Conservation (phyloP, 305 asterid species). For the Fraxinus baroniana region DNA sequence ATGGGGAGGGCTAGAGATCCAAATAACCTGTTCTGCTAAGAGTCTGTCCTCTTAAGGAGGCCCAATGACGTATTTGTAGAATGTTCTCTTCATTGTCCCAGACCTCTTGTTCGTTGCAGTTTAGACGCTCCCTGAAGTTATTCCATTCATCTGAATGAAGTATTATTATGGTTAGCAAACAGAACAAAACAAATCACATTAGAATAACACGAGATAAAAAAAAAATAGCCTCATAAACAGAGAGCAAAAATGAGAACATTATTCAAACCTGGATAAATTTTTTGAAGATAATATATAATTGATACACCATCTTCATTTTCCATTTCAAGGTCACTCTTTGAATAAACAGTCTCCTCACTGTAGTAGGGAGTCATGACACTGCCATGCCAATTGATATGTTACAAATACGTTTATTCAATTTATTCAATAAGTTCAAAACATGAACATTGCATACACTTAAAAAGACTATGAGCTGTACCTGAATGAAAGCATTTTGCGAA, state of each 20-base stretch:
- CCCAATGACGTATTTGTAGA: constrained; percentile 98
- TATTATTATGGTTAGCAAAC: constrained; percentile 17
- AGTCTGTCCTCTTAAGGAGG: constrained; percentile 98
- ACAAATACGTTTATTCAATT: neutral
- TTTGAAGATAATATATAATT: constrained; percentile 79
- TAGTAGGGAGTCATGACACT: constrained; percentile 98
- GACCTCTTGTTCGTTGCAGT: constrained; percentile 66
- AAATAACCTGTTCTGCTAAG: constrained; percentile 85
- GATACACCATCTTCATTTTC: constrained; percentile 99
- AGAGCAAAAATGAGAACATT: constrained; percentile 26
- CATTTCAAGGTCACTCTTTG: constrained; percentile 95
- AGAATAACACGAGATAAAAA: constrained; percentile 11
- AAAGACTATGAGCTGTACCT: constrained; percentile 50
- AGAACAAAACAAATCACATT: constrained; percentile 13
- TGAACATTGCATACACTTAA: constrained; percentile 8
- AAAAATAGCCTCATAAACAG: constrained; percentile 16
- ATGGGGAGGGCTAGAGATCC: neutral
- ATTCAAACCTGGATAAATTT: constrained; percentile 88
- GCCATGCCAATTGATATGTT: constrained; percentile 42
- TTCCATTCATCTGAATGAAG: constrained; percentile 87
- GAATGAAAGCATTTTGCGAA: constrained; percentile 97
- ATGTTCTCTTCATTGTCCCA: constrained; percentile 88
- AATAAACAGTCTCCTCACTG: constrained; percentile 96
- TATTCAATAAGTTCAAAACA: neutral
- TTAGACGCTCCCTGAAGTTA: constrained; percentile 88